phyloP scores from a whole-genome alignment of 2,329 filamentous ascomycete genomes.

The Chrysosporium keratinophilum region DNA sequence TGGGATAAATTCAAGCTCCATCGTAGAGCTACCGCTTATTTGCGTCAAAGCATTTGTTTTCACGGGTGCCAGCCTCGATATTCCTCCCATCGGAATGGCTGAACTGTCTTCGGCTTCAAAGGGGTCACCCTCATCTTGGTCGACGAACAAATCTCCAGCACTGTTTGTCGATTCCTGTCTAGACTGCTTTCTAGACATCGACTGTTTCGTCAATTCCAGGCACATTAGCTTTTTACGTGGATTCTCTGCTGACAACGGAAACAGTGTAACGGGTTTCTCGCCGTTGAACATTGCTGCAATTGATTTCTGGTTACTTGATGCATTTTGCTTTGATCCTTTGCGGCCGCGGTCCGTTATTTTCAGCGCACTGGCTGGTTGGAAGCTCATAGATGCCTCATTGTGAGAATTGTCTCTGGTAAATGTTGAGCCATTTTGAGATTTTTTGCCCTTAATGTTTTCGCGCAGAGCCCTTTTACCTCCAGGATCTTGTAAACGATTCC shows the following conservation, averaged over 20 bases:
- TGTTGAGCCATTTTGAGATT: neutral
- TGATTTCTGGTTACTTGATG: conserved; percentile 7
- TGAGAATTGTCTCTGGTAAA: neutral
- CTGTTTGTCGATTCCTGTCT: neutral
- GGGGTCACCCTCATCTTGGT: neutral
- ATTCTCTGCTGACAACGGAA: conserved; percentile 27
- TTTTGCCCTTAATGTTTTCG: neutral
- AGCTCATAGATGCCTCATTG: neutral
- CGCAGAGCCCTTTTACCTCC: neutral
- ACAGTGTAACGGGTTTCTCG: conserved; percentile 24
- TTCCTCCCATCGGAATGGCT: neutral
- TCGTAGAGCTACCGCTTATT: neutral
- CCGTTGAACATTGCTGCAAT: conserved; percentile 10
- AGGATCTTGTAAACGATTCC: neutral
- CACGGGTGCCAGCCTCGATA: neutral
- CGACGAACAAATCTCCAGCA: neutral
- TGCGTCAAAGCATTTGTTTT: neutral
- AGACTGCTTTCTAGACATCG: neutral
- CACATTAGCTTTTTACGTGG: conserved; percentile 39
- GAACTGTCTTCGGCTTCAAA: neutral
- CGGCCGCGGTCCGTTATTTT: neutral
- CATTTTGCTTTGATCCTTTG: neutral
- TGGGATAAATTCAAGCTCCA: conserved; percentile 3
- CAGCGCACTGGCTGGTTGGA: conserved; percentile 12
- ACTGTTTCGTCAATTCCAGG: conserved; percentile 22